Evolutionary conservation across 768 basidiomycete species (phyloP).

Genomic region (Suillus subaureus): DNA sequence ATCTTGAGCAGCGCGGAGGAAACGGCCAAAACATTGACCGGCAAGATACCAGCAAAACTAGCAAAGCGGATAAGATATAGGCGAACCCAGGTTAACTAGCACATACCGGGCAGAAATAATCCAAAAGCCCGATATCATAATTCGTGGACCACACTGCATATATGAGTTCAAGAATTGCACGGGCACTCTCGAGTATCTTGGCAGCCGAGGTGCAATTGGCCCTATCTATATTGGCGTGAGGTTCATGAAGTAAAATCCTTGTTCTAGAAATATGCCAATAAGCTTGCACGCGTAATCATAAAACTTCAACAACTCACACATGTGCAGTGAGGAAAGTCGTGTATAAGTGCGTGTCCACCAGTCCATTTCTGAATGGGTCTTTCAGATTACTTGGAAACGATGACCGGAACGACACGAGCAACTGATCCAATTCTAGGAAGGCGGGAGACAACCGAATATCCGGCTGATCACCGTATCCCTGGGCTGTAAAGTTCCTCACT

Average conservation of each 20-base stretch:
- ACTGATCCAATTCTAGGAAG: constrained; percentile 63
- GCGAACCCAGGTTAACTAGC: constrained; percentile 1
- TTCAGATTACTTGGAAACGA: constrained; percentile 59
- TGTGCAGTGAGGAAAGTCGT: constrained; percentile 33
- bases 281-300: constrained; percentile 29
- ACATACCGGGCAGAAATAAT: constrained; percentile 69
- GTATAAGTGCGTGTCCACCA: constrained; percentile 64
- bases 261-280: constrained; percentile 43
- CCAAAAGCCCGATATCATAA: constrained; percentile 69
- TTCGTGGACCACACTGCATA: constrained; percentile 70
- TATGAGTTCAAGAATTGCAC: constrained; percentile 66
- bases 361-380: constrained; percentile 53
- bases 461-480: constrained; percentile 41
- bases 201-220: constrained; percentile 68
- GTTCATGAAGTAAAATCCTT: constrained; percentile 73
- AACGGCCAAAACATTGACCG: constrained; percentile 67
- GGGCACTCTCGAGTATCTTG: constrained; percentile 66
- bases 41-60: constrained; percentile 73
- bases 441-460: constrained; percentile 64
- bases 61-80: constrained; percentile 3
- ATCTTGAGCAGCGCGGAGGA: constrained; percentile 64
- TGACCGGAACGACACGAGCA: constrained; percentile 56
- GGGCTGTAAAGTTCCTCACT: constrained; percentile 31
- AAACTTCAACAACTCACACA: constrained; percentile 27
- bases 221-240: constrained; percentile 62